Conservation (phyloP, 352 stramenopile species). For the Phytophthora tubulina region DNA sequence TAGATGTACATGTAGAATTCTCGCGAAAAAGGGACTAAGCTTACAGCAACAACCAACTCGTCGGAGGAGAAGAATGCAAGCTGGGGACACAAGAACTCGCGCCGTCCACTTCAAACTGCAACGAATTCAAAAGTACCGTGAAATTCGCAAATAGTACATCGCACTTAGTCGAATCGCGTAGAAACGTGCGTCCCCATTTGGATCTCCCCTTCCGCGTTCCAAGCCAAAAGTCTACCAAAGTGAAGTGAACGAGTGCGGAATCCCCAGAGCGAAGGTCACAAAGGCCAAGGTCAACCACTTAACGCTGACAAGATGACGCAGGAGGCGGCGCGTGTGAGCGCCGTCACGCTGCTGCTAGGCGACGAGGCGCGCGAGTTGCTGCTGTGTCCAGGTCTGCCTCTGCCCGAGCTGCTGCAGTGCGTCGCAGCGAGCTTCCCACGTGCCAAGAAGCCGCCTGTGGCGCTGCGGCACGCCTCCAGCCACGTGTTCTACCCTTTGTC, state of each 20-base stretch:
- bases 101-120: no score
- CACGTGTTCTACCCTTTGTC: constrained; percentile 77
- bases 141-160: not conserved
- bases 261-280: not conserved
- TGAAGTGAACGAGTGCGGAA: constrained; percentile 26
- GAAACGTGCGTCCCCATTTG: constrained; percentile 1
- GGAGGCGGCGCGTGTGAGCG: constrained; percentile 41
- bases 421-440: constrained; percentile 54
- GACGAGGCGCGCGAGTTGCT: constrained; percentile 48
- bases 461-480: constrained; percentile 37
- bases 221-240: constrained; percentile 17
- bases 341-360: constrained; percentile 50
- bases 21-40: no score
- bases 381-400: constrained; percentile 44
- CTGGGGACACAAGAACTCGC: no score
- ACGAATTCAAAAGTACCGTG: constrained; percentile 27
- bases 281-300: not conserved
- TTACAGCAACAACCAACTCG: no score
- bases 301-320: constrained; percentile 29
- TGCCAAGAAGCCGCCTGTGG: constrained; percentile 31
- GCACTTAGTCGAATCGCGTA: constrained; percentile 20
- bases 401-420: constrained; percentile 66
- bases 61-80: no score
- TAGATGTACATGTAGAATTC: no score
- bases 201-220: constrained; percentile 26